These are phyloP conservation scores for Psilocybe mexicana DNA, from an alignment of 1,284 basidiomycete species.

Conservation along the genomic window DNA sequence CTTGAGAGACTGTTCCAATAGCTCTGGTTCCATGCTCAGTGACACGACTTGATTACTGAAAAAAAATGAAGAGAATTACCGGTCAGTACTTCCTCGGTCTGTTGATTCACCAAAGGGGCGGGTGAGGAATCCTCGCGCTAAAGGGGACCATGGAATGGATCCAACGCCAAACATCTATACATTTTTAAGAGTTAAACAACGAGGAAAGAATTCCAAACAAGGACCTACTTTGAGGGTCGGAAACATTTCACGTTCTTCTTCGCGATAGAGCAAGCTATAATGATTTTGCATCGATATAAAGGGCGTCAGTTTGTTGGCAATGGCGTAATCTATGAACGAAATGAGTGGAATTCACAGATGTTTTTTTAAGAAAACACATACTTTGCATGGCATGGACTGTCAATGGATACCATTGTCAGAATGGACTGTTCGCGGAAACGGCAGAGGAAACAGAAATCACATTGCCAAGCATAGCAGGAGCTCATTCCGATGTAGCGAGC, in stretches of 20 bases:
- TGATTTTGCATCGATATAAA: conserved; percentile 72
- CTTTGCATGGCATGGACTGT: conserved; percentile 46
- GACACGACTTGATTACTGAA: background rate
- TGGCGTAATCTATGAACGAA: conserved; percentile 35
- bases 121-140: conserved; percentile 49
- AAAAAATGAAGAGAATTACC: conserved; percentile 19
- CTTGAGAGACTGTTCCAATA: conserved; percentile 25
- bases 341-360: background rate
- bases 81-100: conserved; percentile 35
- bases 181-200: background rate
- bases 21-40: conserved; percentile 16
- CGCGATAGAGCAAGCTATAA: conserved; percentile 52
- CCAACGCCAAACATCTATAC: conserved; percentile 41
- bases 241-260: conserved; percentile 65
- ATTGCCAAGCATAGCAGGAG: conserved; percentile 44
- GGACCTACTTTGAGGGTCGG: conserved; percentile 45
- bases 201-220: background rate
- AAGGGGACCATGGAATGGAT: conserved; percentile 51
- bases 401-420: background rate
- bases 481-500: conserved; percentile 68
- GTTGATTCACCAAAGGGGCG: conserved; percentile 40
- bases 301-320: conserved; percentile 51
- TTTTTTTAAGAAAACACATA: conserved; percentile 8
- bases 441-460: conserved; percentile 24
- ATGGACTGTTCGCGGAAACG: background rate